A percentile compares a stretch with the other conserved stretches of the same genome.
phyloP scores from a whole-genome alignment of 2,329 filamentous ascomycete genomes.

The Lecanosticta acicola region DNA sequence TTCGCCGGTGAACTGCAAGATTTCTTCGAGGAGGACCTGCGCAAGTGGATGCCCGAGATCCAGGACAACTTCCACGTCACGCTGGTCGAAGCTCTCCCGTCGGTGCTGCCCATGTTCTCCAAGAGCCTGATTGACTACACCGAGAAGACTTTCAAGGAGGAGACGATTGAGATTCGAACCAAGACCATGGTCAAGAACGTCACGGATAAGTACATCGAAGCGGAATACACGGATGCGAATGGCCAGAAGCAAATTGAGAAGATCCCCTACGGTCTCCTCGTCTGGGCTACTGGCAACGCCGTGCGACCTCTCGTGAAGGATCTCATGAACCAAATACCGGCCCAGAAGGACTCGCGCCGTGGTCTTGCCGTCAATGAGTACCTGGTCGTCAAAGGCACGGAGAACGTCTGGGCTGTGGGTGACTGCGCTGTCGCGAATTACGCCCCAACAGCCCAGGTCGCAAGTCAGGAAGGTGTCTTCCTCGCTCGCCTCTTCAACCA shows the following conservation, averaged over 20 bases:
- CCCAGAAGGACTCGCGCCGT: constrained; percentile 89
- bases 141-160: constrained; percentile 97
- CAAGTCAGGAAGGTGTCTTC: constrained; percentile 91
- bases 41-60: constrained; percentile 96
- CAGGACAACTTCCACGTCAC: constrained; percentile 94
- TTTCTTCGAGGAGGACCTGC: constrained; percentile 97
- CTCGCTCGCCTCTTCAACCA: constrained; percentile 95
- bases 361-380: constrained; percentile 98
- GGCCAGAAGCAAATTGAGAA: constrained; percentile 75
- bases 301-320: constrained; percentile 84
- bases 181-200: constrained; percentile 99
- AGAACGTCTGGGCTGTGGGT: constrained; percentile 96
- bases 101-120: constrained; percentile 93
- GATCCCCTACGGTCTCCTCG: constrained; percentile 90
- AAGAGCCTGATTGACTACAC: constrained; percentile 99
- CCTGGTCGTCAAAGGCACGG: constrained; percentile 92
- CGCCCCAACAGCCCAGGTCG: constrained; percentile 94
- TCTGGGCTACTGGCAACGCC: constrained; percentile 97
- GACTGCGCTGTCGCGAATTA: constrained; percentile 98
- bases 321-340: constrained; percentile 84
- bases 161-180: constrained; percentile 93
- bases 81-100: constrained; percentile 92
- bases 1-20: constrained; percentile 98
- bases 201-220: constrained; percentile 86
- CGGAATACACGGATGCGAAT: constrained; percentile 73